Percentiles rank a stretch among this genome's conserved stretches.
These are phyloP conservation scores for Camellia sinensis DNA, from an alignment of 148 eudicot species.

Conservation along the genomic window DNA sequence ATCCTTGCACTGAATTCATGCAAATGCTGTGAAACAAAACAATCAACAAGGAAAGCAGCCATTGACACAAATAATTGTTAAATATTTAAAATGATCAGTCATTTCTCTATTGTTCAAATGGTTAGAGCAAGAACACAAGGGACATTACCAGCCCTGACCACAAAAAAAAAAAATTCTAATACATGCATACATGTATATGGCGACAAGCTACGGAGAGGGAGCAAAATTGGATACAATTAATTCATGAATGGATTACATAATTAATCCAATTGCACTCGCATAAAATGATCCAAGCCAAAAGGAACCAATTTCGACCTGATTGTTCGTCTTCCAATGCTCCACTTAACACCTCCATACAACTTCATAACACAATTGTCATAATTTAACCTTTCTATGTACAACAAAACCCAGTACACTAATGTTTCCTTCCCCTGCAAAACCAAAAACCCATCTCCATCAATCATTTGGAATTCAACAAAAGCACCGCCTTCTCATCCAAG, in stretches of 20 bases:
- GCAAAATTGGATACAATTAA: too few relatives aligned
- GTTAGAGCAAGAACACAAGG: too few relatives aligned
- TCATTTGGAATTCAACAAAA: not conserved
- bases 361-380: conserved; percentile 31
- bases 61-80: too few relatives aligned
- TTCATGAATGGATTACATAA: too few relatives aligned
- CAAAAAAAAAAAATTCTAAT: too few relatives aligned
- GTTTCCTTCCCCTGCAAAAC: conserved; percentile 33
- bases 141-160: too few relatives aligned
- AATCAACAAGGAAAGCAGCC: too few relatives aligned
- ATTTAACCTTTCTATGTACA: conserved; percentile 28
- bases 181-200: too few relatives aligned
- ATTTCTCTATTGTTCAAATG: too few relatives aligned
- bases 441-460: conserved; percentile 16
- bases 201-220: not conserved
- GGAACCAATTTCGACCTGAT: not conserved
- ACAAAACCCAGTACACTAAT: conserved; percentile 17
- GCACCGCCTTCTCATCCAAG: not conserved
- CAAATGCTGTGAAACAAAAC: too few relatives aligned
- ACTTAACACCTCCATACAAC: conserved; percentile 34
- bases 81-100: too few relatives aligned
- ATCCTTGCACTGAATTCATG: too few relatives aligned
- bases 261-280: conserved; percentile 14
- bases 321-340: conserved; percentile 3
- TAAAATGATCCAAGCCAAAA: conserved; percentile 20